Conservation (phyloP, 1,284 basidiomycete species). For the Tilletia indica region DNA sequence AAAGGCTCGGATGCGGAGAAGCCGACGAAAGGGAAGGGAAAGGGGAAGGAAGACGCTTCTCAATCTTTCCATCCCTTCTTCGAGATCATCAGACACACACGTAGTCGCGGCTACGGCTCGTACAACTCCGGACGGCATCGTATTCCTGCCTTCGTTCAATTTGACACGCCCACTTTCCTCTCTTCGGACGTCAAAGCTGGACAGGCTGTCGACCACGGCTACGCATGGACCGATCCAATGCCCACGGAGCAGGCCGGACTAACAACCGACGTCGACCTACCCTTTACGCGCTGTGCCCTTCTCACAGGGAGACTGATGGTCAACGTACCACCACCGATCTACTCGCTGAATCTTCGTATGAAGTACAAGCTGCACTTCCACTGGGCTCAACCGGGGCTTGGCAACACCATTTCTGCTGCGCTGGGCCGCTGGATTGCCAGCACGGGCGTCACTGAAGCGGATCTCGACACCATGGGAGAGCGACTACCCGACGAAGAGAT, state of each 20-base stretch:
- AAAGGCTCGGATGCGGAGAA: neutral
- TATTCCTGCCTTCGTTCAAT: neutral
- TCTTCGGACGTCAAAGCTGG: neutral
- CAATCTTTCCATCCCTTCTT: neutral
- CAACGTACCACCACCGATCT: slow-evolving; percentile 5
- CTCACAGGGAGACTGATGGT: neutral
- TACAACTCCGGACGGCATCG: neutral
- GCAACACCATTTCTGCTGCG: neutral
- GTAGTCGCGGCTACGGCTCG: neutral
- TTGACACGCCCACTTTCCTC: slow-evolving; percentile 11
- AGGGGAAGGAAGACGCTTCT: neutral
- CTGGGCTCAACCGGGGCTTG: neutral
- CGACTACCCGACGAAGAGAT: neutral
- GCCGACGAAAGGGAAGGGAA: neutral
- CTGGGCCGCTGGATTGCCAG: slow-evolving; percentile 1
- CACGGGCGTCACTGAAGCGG: neutral
- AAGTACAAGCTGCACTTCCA: neutral
- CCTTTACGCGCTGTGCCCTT: slow-evolving; percentile 4
- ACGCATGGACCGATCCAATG: slow-evolving; percentile 13
- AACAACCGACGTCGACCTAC: neutral
- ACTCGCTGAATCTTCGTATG: slow-evolving; percentile 3
- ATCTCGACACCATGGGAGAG: neutral
- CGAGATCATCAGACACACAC: neutral
- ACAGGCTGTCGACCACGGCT: neutral
- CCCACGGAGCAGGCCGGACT: neutral